Conservation (phyloP, 805 yeast genomes). For the Candida easanensis region DNA sequence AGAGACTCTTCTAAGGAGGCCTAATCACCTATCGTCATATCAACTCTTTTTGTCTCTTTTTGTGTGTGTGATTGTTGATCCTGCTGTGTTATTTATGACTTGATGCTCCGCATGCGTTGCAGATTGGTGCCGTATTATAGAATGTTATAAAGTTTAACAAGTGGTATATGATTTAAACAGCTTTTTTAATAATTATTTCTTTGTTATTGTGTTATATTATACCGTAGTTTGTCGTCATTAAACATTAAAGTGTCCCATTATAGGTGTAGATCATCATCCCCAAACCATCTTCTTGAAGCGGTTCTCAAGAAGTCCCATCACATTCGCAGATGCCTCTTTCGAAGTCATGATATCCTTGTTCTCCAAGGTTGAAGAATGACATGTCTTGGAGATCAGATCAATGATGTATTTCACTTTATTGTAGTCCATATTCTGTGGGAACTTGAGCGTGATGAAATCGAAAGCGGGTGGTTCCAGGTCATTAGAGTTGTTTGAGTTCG, state of each 20-base stretch:
- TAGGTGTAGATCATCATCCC: conserved; percentile 28
- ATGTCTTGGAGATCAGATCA: conserved; percentile 24
- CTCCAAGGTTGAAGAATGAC: conserved; percentile 23
- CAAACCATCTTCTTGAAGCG: conserved; percentile 37
- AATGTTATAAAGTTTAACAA: neutral
- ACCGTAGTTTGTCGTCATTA: too few species aligned
- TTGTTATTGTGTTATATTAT: too few species aligned
- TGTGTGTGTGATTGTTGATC: neutral
- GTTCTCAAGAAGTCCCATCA: conserved; percentile 35
- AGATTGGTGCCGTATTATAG: neutral
- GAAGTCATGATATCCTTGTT: conserved; percentile 33
- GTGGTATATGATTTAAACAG: neutral
- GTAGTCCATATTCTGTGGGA: conserved; percentile 27
- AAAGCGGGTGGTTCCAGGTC: neutral
- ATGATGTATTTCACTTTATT: conserved; percentile 22
- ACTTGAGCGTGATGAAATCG: conserved; percentile 21
- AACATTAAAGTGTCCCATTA: neutral
- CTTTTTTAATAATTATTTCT: neutral
- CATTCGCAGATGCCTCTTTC: conserved; percentile 35
- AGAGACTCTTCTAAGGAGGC: conserved; percentile 60
- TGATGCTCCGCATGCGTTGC: neutral
- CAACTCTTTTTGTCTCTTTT: neutral
- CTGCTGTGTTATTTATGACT: neutral
- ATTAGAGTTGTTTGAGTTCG: neutral
- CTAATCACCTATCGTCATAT: neutral